Conservation (phyloP, 805 yeast species). For the Candida boleticola region DNA sequence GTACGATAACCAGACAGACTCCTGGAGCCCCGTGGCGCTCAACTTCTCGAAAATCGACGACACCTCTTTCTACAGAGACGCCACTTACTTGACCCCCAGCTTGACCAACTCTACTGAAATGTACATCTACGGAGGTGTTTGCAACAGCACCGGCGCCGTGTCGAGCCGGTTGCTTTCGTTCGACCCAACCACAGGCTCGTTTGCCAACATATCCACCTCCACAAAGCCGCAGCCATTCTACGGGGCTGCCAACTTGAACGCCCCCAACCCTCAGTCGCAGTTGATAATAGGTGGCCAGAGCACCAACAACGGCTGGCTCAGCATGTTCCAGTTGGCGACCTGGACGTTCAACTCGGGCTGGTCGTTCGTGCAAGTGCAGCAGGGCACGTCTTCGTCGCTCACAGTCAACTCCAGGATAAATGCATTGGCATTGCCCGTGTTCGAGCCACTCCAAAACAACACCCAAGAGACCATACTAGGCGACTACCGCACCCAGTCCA, state of each 20-base stretch:
- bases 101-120: constrained; percentile 27
- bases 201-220: constrained; percentile 44
- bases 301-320: constrained; percentile 59
- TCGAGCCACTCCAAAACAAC: constrained; percentile 26
- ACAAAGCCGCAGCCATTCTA: constrained; percentile 57
- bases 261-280: constrained; percentile 46
- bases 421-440: constrained; percentile 56
- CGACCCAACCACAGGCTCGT: constrained; percentile 29
- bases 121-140: constrained; percentile 56
- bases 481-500: constrained; percentile 33
- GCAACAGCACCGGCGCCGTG: constrained; percentile 21
- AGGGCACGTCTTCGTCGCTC: constrained; percentile 16
- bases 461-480: constrained; percentile 25
- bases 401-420: constrained; percentile 52
- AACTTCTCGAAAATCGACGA: constrained; percentile 24
- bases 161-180: constrained; percentile 45
- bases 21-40: constrained; percentile 21
- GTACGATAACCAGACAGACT: constrained; percentile 15
- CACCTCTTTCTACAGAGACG: constrained; percentile 26
- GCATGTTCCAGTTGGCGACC: constrained; percentile 68
- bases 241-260: constrained; percentile 46
- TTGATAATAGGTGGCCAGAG: constrained; percentile 68
- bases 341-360: constrained; percentile 69
- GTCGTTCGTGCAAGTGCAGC: constrained; percentile 48
- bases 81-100: constrained; percentile 43